These are phyloP conservation scores for Phialemonium atrogriseum DNA, from an alignment of 2,329 filamentous ascomycete species.

Conservation along the genomic window DNA sequence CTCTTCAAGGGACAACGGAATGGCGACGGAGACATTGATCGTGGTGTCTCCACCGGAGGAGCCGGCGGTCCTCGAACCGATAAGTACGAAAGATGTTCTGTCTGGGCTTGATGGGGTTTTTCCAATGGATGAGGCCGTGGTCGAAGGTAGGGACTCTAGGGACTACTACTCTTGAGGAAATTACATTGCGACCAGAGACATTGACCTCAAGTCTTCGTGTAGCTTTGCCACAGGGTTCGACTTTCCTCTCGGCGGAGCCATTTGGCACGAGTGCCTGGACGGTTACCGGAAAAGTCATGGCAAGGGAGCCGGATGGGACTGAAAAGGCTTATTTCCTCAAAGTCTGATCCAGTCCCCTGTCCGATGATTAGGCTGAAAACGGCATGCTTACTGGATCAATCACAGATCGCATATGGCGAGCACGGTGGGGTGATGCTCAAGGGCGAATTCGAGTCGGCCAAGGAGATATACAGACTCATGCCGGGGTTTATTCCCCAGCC, in stretches of 20 bases:
- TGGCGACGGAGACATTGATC: no score
- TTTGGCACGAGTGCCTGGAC: slow-evolving; percentile 7
- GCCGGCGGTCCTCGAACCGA: no score
- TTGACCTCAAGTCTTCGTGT: no score
- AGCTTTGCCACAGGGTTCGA: no score
- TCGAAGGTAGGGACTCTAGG: no score
- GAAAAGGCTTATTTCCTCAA: not conserved
- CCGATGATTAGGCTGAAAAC: no score
- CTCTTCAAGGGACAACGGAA: no score
- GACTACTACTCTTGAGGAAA: no score
- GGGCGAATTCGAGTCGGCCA: not conserved
- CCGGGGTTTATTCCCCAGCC: not conserved
- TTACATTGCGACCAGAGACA: no score
- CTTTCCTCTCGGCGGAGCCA: slow-evolving; percentile 3
- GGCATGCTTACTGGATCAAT: no score
- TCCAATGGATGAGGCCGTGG: not conserved
- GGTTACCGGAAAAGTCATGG: slow-evolving; percentile 4
- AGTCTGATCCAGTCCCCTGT: no score
- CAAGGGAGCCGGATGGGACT: not conserved
- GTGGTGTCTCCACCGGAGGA: no score
- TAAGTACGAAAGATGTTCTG: not conserved
- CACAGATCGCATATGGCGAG: slow-evolving; percentile 1
- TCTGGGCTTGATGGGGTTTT: not conserved
- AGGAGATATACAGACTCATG: not conserved
- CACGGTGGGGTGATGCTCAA: not conserved